Base-by-base conservation (phyloP, 257 asterid species). In the Solanum verrucosum region DNA sequence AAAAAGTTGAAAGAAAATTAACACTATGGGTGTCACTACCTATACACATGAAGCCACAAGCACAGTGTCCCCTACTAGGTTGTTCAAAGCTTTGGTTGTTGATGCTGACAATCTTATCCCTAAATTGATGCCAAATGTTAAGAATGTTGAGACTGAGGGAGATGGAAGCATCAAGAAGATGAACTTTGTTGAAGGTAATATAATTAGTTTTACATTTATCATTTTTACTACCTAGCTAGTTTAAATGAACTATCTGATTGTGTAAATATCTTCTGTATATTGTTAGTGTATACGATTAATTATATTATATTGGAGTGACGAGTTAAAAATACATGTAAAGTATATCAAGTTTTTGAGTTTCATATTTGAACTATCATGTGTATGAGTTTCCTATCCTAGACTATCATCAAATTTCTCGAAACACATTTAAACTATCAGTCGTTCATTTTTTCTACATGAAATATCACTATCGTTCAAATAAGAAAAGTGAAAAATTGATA, bases 161-260 rank as follows among this genome's bases (percentile, higher is more conserved):
- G 90, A 87, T 85, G 68, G 78, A 15, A 88, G 65, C 38, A 88
- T 84, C 38, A 88, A 84, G 87, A 85, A 88, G 65, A 88, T 84
- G 77, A 83, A 52, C 68, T 84, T 83, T 38, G 85, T 46, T 1
- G 85, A 83, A 52, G 87, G 90, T 34, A 63, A 63, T 63, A 63
- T 9, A n/a, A n/a, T 63, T 23, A 23, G 31, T 63, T n/a, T 63
- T 4, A 10, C 27, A 20, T 63, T 23, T 63, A 63, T 63, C 71
- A 60, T 60, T 23, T 23, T 60, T 60, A 60, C 14, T 21, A 60
- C 6, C 29, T 60, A 23, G 25, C 2, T 23, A 60, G 12, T 9
- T 9, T 60, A 60, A 23, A 9, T 60, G 29, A 23, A 3, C 2
- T 15, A 60, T 60, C 31, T 60, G 29, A 60, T 60, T 60, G 7